Evolutionary conservation across 78 protist genomes (phyloP).

Genomic region (Dictyostelium purpureum): DNA sequence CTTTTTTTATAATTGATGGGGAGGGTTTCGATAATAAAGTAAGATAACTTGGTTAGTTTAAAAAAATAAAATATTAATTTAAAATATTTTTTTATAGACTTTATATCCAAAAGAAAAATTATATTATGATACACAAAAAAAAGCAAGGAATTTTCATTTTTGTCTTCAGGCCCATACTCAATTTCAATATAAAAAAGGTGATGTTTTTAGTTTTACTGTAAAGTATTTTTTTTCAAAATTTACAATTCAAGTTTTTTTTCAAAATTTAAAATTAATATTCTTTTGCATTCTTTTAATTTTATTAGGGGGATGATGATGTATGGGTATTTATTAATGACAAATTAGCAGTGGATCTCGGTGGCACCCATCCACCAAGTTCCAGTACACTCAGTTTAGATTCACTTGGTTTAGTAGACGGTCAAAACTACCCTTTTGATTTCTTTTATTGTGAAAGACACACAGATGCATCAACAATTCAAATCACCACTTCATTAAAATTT

Average conservation of each 20-base stretch:
- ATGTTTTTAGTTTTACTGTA: constrained; percentile 14
- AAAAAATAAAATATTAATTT: background rate
- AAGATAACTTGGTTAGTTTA: background rate
- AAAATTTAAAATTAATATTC: background rate
- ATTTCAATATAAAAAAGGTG: constrained; percentile 8
- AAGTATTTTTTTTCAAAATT: background rate
- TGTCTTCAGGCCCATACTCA: background rate
- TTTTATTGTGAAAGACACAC: constrained; percentile 51
- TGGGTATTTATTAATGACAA: constrained; percentile 49
- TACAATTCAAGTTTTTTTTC: background rate
- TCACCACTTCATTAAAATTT: constrained; percentile 3
- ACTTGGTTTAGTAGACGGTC: background rate
- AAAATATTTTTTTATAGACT: background rate
- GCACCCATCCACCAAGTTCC: background rate
- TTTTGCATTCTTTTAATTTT: background rate
- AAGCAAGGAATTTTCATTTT: constrained; percentile 8
- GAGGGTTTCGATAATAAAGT: background rate
- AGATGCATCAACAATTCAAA: background rate
- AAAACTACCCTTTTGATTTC: constrained; percentile 30
- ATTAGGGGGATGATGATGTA: constrained; percentile 55
- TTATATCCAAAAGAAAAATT: background rate
- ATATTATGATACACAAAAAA: background rate
- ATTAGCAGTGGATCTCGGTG: constrained; percentile 52
- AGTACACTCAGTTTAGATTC: background rate
- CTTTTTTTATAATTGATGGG: constrained; percentile 51